Conservation (phyloP, 129 eudicot species). For the Ambrosia trifida region DNA sequence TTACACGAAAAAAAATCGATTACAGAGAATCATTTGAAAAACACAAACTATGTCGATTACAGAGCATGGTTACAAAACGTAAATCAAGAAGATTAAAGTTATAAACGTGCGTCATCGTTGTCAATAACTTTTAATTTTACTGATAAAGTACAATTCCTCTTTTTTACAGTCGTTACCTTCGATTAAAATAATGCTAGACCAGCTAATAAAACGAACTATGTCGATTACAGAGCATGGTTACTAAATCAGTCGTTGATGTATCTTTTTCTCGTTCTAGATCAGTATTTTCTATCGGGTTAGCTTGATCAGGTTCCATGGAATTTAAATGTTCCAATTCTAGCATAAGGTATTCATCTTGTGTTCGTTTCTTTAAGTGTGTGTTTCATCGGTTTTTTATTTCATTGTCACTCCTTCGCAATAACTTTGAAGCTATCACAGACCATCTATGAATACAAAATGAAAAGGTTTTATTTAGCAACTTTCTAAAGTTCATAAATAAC, state of each 20-base stretch:
- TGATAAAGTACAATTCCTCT: too few relatives aligned
- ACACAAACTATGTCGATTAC: too few relatives aligned
- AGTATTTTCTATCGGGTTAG: conserved; percentile 4
- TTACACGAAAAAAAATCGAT: too few relatives aligned
- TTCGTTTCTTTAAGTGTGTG: conserved; percentile 26
- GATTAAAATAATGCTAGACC: too few relatives aligned
- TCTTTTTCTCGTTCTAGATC: not conserved
- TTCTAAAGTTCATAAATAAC: not conserved
- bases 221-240: too few relatives aligned
- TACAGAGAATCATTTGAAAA: too few relatives aligned
- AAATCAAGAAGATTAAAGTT: too few relatives aligned
- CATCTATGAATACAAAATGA: conserved; percentile 20
- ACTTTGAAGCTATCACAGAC: conserved; percentile 28
- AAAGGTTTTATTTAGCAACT: conserved; percentile 8
- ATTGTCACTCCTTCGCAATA: conserved; percentile 33
- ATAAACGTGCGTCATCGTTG: too few relatives aligned
- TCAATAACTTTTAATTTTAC: too few relatives aligned
- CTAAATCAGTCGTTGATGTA: not conserved
- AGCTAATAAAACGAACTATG: too few relatives aligned
- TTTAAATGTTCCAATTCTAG: not conserved
- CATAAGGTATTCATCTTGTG: not conserved
- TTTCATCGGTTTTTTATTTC: conserved; percentile 35
- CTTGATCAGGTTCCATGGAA: not conserved
- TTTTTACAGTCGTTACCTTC: too few relatives aligned
- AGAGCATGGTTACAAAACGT: too few relatives aligned